These are phyloP conservation scores for Carex myosuroides DNA, from an alignment of 176 grass and related monocot species.

Conservation along the genomic window DNA sequence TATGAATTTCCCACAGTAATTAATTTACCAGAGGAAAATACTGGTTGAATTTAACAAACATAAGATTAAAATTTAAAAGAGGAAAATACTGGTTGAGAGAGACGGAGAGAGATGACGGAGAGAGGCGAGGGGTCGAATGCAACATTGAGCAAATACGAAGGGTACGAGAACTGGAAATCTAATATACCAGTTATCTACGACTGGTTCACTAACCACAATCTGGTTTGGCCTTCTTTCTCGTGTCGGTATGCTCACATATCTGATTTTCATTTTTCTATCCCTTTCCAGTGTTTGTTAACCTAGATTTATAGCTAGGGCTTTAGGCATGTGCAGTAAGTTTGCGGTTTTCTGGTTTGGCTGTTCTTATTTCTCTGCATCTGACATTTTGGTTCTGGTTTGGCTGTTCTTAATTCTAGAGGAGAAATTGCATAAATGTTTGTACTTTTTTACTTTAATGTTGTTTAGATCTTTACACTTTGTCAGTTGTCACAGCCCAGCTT, in stretches of 20 bases:
- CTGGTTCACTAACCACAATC: conserved; percentile 92
- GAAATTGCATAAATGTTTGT: not conserved
- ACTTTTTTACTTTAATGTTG: not conserved
- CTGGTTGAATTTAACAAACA: no score
- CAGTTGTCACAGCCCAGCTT: no score
- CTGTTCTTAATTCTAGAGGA: conserved; percentile 13
- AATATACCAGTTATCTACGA: conserved; percentile 86
- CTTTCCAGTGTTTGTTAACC: not conserved
- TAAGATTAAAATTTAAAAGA: no score
- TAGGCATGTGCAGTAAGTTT: conserved; percentile 13
- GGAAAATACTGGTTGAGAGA: not conserved
- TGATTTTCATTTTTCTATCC: not conserved
- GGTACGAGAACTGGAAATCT: conserved; percentile 82
- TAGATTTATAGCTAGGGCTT: not conserved
- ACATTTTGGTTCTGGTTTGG: no score
- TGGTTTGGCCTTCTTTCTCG: conserved; percentile 86
- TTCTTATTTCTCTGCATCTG: no score
- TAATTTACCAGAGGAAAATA: no score
- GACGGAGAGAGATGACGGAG: conserved; percentile 36
- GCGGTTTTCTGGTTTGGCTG: conserved; percentile 27
- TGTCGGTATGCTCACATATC: conserved; percentile 43
- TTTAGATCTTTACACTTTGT: not conserved
- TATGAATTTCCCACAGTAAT: no score
- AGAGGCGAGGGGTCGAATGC: conserved; percentile 32
- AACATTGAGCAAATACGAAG: conserved; percentile 42